Base-by-base conservation (phyloP, 2,329 filamentous ascomycete species). In the Pestalotiopsis sp. region DNA sequence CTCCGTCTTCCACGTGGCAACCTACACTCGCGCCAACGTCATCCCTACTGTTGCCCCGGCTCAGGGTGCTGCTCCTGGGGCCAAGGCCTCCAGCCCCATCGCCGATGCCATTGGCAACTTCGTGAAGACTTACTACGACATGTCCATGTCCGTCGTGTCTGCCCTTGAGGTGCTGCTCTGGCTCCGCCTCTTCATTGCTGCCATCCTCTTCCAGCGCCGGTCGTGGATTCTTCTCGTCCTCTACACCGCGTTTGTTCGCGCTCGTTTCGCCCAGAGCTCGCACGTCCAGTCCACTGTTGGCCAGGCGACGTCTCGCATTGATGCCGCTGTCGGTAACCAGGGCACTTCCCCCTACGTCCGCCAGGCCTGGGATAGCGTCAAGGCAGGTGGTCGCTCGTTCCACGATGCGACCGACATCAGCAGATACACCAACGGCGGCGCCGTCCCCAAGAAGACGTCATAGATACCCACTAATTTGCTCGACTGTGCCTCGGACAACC, bases 111-210 rank as follows among this genome's bases (percentile, higher is more conserved):
- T 99, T 80, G 94, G 94, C 75, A 88, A 87, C 76, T 99, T 99
- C 77, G 94, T 99, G 81, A 98, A 98, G 90, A 90, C 94, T 80
- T 98, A 98, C 88, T 99, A 99, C 80, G 96, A 99, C 80, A 84
- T 89, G 70, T 97, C 94, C 82, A 99, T 99, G 96, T 93, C 92
- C 68, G 85, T 98, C 70, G 96, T 99, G 39, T 92, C 95, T 49
- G 85, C 87, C 61, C 92, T 99, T 69, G 96, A 99, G 85, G 93
- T 98, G 74, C 83, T 88, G 56, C 90, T 98, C 70, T 97, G 95
- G 91, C 84, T 92, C 81, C 94, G 96, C 77, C 84, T 99, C 67
- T 78, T 97, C 63, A 82, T 94, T 67, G 92, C 93, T 39, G 93
- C 94, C 71, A 83, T 98, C 72, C 86, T 97, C 74, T 98, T 98